Base-by-base conservation (phyloP, 2,329 filamentous ascomycete species). In the Ciborinia camelliae region DNA sequence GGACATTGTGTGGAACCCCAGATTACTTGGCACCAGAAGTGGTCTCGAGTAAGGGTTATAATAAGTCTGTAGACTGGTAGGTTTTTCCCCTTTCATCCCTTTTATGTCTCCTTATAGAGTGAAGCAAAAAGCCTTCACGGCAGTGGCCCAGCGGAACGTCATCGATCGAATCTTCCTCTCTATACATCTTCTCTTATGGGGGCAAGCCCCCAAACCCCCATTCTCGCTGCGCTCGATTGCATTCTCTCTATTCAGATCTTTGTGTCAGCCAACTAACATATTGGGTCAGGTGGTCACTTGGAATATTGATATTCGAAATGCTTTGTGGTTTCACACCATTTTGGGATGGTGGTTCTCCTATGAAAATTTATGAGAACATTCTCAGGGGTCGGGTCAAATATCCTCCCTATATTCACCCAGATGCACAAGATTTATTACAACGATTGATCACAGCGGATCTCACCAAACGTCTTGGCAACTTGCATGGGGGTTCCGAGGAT, bases 291-390 rank as follows among this genome's bases (percentile, higher is more conserved):
- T 99, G 95, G 95, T 98, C 94, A 62, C 84, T 99, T 65, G 95
- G 95, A 53, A 98, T 99, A 75, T 81, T 99, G 72, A 98, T 99
- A 77, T 99, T 97, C 77, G 95, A 99, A 82, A 99, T 99, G 95
- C 86, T 99, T 45, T 98, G 95, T 76, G 95, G 95, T 35, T 99
- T 97, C 79, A 99, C 95, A 6, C 95, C 95, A 6, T 99, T 99
- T 81, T 99, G 95, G 94, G 95, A 99, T 77, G 91, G 91, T 73
- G 95, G 94, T 63, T 97, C 92, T 52, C 94, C 95, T 3, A 96
- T 99, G 86, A 97, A 97, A 80, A 99, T 99, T 74, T 99, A 99
- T 80, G 95, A 99, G 81, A 99, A 99, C 77, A 99, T 99, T 74
- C 85, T 99, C 69, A 93, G 92, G 75, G 95, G 94, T 66, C 89